Evolutionary conservation across 2,329 filamentous ascomycete species (phyloP).

Genomic region (Nemania sp.): DNA sequence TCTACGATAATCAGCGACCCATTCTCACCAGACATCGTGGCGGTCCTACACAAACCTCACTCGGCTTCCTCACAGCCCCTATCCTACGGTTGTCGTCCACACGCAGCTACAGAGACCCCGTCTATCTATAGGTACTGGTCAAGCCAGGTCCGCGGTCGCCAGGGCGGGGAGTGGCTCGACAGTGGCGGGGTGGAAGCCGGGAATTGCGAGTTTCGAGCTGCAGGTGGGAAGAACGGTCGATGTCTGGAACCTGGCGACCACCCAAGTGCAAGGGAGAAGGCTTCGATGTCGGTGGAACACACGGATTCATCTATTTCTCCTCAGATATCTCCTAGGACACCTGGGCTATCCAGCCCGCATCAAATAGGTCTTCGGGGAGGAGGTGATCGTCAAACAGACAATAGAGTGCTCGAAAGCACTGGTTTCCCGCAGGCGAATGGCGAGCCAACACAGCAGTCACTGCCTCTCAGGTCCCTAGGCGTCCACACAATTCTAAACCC

Average conservation of each 20-base stretch:
- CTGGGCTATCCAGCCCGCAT: conserved; percentile 40
- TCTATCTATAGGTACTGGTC: conserved; percentile 31
- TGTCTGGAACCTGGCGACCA: conserved; percentile 59
- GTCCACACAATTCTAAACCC: conserved; percentile 53
- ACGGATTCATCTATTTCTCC: conserved; percentile 60
- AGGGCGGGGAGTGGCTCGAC: conserved; percentile 36
- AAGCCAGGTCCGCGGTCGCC: conserved; percentile 33
- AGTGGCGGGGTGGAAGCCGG: conserved; percentile 34
- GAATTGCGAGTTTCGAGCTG: conserved; percentile 37
- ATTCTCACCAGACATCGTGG: conserved; percentile 35
- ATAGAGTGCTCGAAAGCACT: conserved; percentile 37
- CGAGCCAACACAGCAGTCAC: conserved; percentile 37
- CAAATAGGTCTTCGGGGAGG: conserved; percentile 39
- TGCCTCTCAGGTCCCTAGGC: conserved; percentile 44
- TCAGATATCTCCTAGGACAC: conserved; percentile 52
- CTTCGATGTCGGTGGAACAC: conserved; percentile 66
- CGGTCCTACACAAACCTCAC: conserved; percentile 42
- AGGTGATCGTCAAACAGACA: conserved; percentile 39
- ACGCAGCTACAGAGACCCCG: conserved; percentile 38
- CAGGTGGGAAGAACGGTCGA: conserved; percentile 51
- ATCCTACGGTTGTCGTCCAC: conserved; percentile 35
- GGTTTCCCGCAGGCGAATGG: conserved; percentile 37
- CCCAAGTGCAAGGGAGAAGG: conserved; percentile 60
- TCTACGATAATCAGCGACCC: conserved; percentile 4
- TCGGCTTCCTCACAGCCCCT: conserved; percentile 42